Evolutionary conservation across 768 basidiomycete species (phyloP), one percentile per base, ranked within the genome.

Genomic region (Neoboletus subvelutipes): DNA sequence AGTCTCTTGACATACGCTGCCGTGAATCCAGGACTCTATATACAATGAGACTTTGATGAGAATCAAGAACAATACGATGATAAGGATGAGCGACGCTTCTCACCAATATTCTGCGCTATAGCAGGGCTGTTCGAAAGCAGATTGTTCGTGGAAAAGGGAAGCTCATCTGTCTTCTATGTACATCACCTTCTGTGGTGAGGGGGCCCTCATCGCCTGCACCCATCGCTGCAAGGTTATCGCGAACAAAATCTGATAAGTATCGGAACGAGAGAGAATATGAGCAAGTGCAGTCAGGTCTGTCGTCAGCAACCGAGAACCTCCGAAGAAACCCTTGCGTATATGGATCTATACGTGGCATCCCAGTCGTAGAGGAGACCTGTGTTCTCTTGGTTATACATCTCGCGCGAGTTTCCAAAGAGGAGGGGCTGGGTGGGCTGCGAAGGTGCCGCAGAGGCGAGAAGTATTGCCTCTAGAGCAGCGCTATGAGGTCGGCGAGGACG

Each of bases 301-400:
- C 8, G 83, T 84, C 70, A 84, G 75, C 56, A 88, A 75, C 24
- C 86, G 73, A 46, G 75, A 74, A 3, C 79, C 81, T 36, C 78
- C 76, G 53, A 82, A 64, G 71, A 82, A 84, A 50, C 80, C 79
- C 45, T 75, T 76, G 70, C 76, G 55, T 80, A 83, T 34, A 77
- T 81, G 40, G 75, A 65, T 20, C 82, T 84, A 50, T 81, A 80
- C 31, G 59, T 50, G 2, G 64, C 68, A 22, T 76, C 70, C 83
- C 85, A 85, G 54, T 67, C 67, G 20, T 65, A 67, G 49, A 83
- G 63, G 56, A 83, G 74, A 45, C 76, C 68, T 12, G 68, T 83
- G 67, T 84, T 84, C 64, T 86, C 84, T 68, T 83, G 79, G 67
- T 84, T 76, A 65, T 82, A 79, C 71, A 83, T 76, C 59, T 81